These are phyloP conservation scores for Tanacetum coccineum DNA, from an alignment of 129 eudicot species.

Conservation along the genomic window DNA sequence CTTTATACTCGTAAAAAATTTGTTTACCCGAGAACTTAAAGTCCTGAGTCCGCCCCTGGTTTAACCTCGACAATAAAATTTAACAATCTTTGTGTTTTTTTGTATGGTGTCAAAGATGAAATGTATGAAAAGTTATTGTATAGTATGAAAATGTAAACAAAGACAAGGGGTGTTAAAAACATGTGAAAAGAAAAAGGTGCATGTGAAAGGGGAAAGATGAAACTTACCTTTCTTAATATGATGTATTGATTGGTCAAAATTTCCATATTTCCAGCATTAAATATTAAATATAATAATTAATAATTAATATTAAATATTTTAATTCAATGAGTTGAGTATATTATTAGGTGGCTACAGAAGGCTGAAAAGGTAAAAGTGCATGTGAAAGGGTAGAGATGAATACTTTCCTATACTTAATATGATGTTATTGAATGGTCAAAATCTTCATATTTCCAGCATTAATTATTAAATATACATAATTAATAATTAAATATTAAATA, in stretches of 20 bases:
- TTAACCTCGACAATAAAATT: too few relatives aligned
- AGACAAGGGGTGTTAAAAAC: not conserved
- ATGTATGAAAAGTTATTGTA: slow-evolving; percentile 9
- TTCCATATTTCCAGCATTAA: slow-evolving; percentile 21
- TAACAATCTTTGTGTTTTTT: not conserved
- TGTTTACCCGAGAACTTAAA: too few relatives aligned
- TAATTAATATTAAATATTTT: not conserved
- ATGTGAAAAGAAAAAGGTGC: slow-evolving; percentile 20
- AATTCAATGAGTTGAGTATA: slow-evolving; percentile 17
- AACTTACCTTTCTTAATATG: slow-evolving; percentile 31
- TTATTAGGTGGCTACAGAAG: slow-evolving; percentile 30
- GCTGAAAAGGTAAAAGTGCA: too few relatives aligned
- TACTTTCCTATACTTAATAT: too few relatives aligned
- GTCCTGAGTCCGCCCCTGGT: too few relatives aligned
- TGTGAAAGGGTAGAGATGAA: too few relatives aligned
- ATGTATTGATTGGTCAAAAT: slow-evolving; percentile 33
- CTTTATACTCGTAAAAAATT: too few relatives aligned
- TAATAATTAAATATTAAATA: too few relatives aligned
- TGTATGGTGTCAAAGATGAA: slow-evolving; percentile 4
- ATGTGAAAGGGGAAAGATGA: slow-evolving; percentile 28
- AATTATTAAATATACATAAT: too few relatives aligned
- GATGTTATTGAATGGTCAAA: too few relatives aligned
- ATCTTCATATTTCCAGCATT: too few relatives aligned
- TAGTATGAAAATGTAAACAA: not conserved
- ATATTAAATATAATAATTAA: slow-evolving; percentile 5